Evolutionary conservation across 83 land plant species (phyloP).

Genomic region (Larix sibirica): DNA sequence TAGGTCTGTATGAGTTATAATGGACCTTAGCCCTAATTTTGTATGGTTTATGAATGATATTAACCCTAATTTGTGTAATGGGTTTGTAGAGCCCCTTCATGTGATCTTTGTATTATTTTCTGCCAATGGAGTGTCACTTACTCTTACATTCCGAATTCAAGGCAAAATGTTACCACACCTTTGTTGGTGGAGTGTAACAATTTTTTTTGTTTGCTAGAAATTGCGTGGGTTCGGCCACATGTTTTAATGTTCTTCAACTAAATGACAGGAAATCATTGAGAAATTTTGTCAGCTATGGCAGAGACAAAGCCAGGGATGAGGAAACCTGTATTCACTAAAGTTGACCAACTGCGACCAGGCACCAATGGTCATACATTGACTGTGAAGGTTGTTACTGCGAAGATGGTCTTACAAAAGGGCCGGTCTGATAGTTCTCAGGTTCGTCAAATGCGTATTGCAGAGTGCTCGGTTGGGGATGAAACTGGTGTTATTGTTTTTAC

Average conservation of each 20-base stretch:
- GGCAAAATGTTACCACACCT: neutral
- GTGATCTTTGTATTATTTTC: too few species aligned
- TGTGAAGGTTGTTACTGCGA: conserved; percentile 52
- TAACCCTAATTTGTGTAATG: too few species aligned
- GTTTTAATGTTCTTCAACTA: neutral
- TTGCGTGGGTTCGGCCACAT: neutral
- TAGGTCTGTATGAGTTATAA: too few species aligned
- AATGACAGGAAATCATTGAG: neutral
- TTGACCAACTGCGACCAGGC: conserved; percentile 52
- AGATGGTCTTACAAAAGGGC: conserved; percentile 43
- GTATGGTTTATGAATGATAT: too few species aligned
- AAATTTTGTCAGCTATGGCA: conserved; percentile 27
- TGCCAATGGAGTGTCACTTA: neutral
- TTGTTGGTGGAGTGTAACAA: neutral
- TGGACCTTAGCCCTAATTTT: too few species aligned
- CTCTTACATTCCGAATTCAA: neutral
- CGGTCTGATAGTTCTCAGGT: conserved; percentile 30
- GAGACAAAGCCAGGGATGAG: conserved; percentile 41
- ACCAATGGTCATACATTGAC: conserved; percentile 46
- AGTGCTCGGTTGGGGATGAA: conserved; percentile 58
- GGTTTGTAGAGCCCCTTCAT: too few species aligned
- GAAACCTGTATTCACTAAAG: conserved; percentile 59
- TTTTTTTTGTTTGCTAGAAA: too few species aligned
- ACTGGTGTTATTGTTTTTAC: conserved; percentile 55
- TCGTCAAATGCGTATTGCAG: conserved; percentile 56